Base-by-base conservation (phyloP, 2,329 filamentous ascomycete species). In the Zymoseptoria pseudotritici region DNA sequence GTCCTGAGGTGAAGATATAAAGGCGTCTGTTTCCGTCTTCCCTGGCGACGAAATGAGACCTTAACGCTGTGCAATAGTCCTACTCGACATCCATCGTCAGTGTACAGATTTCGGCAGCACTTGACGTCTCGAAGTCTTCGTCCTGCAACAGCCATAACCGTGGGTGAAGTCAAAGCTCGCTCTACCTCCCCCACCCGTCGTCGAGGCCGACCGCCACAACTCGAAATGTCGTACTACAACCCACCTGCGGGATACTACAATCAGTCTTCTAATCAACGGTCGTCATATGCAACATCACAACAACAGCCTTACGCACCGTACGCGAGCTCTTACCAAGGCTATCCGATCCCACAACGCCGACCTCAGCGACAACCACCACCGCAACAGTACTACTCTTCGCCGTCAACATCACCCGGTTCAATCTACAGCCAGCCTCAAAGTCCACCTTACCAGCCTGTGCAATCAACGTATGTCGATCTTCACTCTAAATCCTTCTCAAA, bases 401-500 rank as follows among this genome's bases (percentile, higher is more conserved):
- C 56, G 13, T 36, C 50, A 3, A 60, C 29, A 13, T 55, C 59
- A 36, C 50, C 54, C 21, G 46, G 19, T 24, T 51, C 49, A 2
- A 24, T 31, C 11, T 52, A 50, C 13, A 50, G 5, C 10, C 24
- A 19, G n/a, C 51, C 21, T 7, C 11, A 17, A 46, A 46, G 36
- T 4, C 36, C 17, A 31, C 29, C 10, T 55, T n/a, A 46, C 19
- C 31, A 21, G 20, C 50, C 8, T 5, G 11, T 22, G 9, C 54
- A 20, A 17, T 22, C 52, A 21, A 20, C 19, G 20, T 29, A 56
- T 26, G 36, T 22, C 54, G 4, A 57, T 62, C 55, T 49, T 55
- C 42, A 50, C 57, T 55, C 50, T 57, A 51, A 54, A n/a, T 42
- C 4, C 11, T 17, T 10, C 60, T 54, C 26, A 50, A 31, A 50